Evolutionary conservation across 2,329 filamentous ascomycete genomes (phyloP).

Genomic region (Colletotrichum sp.): DNA sequence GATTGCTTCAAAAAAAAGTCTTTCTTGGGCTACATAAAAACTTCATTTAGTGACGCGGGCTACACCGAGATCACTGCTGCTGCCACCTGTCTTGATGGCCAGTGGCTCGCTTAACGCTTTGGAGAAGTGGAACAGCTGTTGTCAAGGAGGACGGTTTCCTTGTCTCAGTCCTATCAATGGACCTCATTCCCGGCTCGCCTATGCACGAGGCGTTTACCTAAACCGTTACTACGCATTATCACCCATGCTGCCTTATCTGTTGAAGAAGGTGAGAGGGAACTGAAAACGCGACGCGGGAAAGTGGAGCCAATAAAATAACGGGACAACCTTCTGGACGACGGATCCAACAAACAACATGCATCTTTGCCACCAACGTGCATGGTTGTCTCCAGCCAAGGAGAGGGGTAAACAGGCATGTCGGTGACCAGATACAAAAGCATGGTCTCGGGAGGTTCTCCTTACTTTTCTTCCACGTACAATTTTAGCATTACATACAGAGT

Average conservation of each 20-base stretch:
- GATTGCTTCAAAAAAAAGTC: background rate
- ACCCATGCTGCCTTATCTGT: background rate
- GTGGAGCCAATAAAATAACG: background rate
- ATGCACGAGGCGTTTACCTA: background rate
- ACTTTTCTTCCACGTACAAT: background rate
- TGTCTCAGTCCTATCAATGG: background rate
- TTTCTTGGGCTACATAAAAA: background rate
- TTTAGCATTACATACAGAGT: no score
- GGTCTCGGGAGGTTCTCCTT: background rate
- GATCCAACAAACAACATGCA: background rate
- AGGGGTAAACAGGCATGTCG: background rate
- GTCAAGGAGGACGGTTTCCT: no score
- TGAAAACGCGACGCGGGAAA: no score
- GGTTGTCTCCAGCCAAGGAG: background rate
- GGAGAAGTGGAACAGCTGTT: background rate
- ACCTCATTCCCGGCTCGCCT: background rate
- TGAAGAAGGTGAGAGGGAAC: background rate
- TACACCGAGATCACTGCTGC: background rate
- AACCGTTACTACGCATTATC: no score
- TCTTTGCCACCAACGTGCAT: background rate
- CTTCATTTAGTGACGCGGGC: background rate
- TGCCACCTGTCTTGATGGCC: rapidly evolving
- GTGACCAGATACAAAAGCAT: background rate
- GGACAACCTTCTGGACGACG: background rate
- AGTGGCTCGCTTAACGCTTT: background rate